These are phyloP conservation scores for Pseudogymnoascus sp. DNA, from an alignment of 2,329 filamentous ascomycete genomes.

Conservation along the genomic window DNA sequence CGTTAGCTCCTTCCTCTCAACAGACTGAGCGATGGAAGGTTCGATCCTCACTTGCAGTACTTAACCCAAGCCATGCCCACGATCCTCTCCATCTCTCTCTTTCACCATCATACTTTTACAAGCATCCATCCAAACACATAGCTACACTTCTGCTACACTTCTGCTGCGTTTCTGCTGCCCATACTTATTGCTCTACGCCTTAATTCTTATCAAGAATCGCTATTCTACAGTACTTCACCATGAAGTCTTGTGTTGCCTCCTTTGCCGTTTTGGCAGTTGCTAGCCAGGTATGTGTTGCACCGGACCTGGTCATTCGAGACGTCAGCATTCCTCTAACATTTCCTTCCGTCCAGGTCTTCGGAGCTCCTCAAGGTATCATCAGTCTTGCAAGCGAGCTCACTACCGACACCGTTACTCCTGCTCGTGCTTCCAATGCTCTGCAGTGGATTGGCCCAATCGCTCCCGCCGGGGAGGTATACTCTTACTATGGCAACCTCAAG, in stretches of 20 bases:
- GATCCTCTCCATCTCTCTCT: background rate
- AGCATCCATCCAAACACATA: slow-evolving; percentile 2
- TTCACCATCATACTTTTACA: slow-evolving; percentile 1
- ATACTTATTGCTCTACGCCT: background rate
- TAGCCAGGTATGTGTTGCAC: background rate
- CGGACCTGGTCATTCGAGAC: background rate
- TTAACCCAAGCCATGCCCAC: background rate
- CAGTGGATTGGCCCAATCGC: slow-evolving; percentile 2
- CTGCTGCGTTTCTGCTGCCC: background rate
- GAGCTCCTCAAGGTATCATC: background rate
- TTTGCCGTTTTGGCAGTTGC: background rate
- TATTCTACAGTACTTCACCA: background rate
- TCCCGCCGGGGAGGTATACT: background rate
- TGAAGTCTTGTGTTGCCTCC: background rate
- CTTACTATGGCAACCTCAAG: background rate
- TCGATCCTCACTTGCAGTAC: background rate
- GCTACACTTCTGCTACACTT: background rate
- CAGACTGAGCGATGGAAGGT: background rate
- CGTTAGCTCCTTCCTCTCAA: background rate
- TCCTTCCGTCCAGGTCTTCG: background rate
- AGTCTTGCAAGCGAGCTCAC: background rate
- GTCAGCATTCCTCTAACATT: background rate
- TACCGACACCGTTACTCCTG: background rate
- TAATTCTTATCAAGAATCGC: background rate
- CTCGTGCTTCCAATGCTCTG: background rate